These are phyloP conservation scores for Kwoniella bestiolae DNA, from an alignment of 768 basidiomycete genomes.

Conservation along the genomic window DNA sequence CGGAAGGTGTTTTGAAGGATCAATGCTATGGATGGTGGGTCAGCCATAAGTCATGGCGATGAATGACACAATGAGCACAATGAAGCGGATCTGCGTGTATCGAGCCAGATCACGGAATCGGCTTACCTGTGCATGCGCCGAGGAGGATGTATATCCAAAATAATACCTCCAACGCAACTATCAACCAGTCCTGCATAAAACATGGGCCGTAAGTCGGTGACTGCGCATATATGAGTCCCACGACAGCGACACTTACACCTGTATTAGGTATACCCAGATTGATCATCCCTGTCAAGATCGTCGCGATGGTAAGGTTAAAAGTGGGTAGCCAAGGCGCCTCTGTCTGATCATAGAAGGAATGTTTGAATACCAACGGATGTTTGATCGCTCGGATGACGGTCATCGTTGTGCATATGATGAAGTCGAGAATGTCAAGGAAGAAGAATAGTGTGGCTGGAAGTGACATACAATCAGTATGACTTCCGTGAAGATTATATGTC, in stretches of 20 bases:
- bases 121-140: constrained; percentile 1
- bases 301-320: not conserved
- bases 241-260: not conserved
- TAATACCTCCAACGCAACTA: not conserved
- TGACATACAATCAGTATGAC: not conserved
- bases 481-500: too few relatives aligned
- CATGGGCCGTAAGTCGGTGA: not conserved
- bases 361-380: not conserved
- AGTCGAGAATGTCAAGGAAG: not conserved
- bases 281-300: constrained; percentile 2
- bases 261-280: not conserved
- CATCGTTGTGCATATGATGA: constrained; percentile 1
- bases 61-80: not conserved
- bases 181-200: not conserved
- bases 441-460: constrained; percentile 11
- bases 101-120: too few relatives aligned
- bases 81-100: too few relatives aligned
- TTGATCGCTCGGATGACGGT: constrained; percentile 11
- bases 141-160: constrained; percentile 5
- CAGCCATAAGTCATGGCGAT: not conserved
- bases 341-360: constrained; percentile 4
- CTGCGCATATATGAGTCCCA: not conserved
- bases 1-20: constrained; percentile 8
- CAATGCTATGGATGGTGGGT: not conserved
- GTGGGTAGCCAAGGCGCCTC: constrained; percentile 11